These are phyloP conservation scores for Puccinia polysora DNA, from an alignment of 1,284 basidiomycete species.

Conservation along the genomic window DNA sequence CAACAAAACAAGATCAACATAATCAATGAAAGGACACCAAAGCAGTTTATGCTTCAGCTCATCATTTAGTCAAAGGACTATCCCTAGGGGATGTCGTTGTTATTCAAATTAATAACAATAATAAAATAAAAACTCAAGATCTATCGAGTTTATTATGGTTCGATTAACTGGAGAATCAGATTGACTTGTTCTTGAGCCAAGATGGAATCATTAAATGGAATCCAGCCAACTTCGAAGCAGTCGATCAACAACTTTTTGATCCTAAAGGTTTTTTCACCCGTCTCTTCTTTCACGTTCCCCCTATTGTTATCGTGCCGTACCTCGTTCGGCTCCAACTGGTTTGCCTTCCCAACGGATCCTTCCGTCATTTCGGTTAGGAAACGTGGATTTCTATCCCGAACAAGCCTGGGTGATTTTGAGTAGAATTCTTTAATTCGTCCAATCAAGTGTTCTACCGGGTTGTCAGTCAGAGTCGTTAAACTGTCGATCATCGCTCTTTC, in stretches of 20 bases:
- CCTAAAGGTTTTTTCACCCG: neutral
- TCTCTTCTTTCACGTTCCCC: neutral
- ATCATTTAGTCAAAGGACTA: too few species aligned
- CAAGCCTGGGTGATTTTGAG: conserved; percentile 5
- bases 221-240: conserved; percentile 11
- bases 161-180: neutral
- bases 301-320: neutral
- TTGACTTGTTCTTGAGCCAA: conserved; percentile 15
- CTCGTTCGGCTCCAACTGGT: neutral
- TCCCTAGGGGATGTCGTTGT: too few species aligned
- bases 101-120: too few species aligned
- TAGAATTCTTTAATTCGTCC: conserved; percentile 3
- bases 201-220: conserved; percentile 8
- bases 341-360: too few species aligned
- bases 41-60: too few species aligned
- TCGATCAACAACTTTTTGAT: conserved; percentile 5
- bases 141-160: too few species aligned
- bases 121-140: too few species aligned
- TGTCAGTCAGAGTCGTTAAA: neutral
- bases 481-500: neutral
- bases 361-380: neutral
- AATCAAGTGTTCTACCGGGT: neutral
- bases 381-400: conserved; percentile 13
- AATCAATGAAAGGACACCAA: too few species aligned
- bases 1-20: too few species aligned